Evolutionary conservation across 805 yeast species (phyloP).

Genomic region (Suhomyces prunicola): DNA sequence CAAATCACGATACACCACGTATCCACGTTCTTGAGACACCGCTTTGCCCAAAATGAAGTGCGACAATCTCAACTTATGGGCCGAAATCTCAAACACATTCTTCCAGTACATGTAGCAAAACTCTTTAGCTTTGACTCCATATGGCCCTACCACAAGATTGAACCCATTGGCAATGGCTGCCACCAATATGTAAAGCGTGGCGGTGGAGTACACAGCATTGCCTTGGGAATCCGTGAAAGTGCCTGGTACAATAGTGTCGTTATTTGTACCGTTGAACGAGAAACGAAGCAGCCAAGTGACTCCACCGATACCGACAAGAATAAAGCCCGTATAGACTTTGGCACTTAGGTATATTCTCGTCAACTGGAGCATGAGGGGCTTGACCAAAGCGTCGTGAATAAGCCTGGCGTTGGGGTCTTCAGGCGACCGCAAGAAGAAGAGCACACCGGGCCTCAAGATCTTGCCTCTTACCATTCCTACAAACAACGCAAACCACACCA

Average conservation of each 20-base stretch:
- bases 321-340: conserved; percentile 68
- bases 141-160: background rate
- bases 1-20: conserved; percentile 51
- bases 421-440: conserved; percentile 89
- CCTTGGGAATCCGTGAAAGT: background rate
- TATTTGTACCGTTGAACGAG: conserved; percentile 2
- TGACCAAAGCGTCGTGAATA: conserved; percentile 80
- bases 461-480: conserved; percentile 76
- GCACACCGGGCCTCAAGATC: conserved; percentile 81
- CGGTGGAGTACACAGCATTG: background rate
- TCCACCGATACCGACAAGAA: conserved; percentile 69
- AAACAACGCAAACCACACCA: conserved; percentile 82
- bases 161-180: background rate
- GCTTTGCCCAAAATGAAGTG: conserved; percentile 74
- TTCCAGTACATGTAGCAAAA: conserved; percentile 59
- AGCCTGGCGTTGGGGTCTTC: conserved; percentile 89
- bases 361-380: conserved; percentile 69
- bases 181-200: background rate
- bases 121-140: conserved; percentile 6
- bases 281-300: conserved; percentile 48
- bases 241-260: background rate
- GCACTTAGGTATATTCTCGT: conserved; percentile 72
- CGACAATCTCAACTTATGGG: conserved; percentile 63
- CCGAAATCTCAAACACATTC: conserved; percentile 50
- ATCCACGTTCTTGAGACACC: conserved; percentile 67